Base-by-base conservation (phyloP, 2,329 filamentous ascomycete species). In the Waltergamsia citrina region DNA sequence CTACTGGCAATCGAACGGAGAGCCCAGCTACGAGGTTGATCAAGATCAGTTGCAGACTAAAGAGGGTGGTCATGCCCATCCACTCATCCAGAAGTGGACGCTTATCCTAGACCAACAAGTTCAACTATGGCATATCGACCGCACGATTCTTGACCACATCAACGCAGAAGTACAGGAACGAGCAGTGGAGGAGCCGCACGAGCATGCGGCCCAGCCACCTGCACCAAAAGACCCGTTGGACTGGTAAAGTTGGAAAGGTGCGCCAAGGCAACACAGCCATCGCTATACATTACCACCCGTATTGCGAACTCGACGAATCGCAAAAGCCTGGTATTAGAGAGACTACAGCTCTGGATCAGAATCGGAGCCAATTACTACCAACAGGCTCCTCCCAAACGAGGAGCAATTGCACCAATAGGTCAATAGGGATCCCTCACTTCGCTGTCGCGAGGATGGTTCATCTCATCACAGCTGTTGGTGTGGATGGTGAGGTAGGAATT, bases 1-100 rank as follows among this genome's bases (percentile, higher is more conserved):
- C n/a, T 86, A 71, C 54, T 85, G 84, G 65, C 71, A 71, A 4
- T 59, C 69, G 9, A 80, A 85, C 48, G 84, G 83, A 1, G 73
- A 78, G 25, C 87, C 81, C 81, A 76, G 60, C 45, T 90, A 72
- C 52, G 59, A 69, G 1, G 69, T 83, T 20, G 49, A 17, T 10
- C 6, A 19, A n/a, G 32, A 56, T 33, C 32, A 39, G 15, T 48
- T 53, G 6, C 60, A 53, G 6, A 53, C 56, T 5, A 52, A 45
- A 29, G 66, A 68, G 7, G 54, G 71, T 2, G 56, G 22, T 7
- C 23, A 29, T 11, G 21, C 73, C 18, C 84, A 88, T 55, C 84
- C 84, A 24, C 43, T 85, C 32, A 51, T 87, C 25, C 54, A 44
- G 38, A 77, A 68, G 51, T 88, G 83, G 83, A 60, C 60, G 22